Evolutionary conservation across 257 asterid species (phyloP).

Genomic region (Jasminum sambac): DNA sequence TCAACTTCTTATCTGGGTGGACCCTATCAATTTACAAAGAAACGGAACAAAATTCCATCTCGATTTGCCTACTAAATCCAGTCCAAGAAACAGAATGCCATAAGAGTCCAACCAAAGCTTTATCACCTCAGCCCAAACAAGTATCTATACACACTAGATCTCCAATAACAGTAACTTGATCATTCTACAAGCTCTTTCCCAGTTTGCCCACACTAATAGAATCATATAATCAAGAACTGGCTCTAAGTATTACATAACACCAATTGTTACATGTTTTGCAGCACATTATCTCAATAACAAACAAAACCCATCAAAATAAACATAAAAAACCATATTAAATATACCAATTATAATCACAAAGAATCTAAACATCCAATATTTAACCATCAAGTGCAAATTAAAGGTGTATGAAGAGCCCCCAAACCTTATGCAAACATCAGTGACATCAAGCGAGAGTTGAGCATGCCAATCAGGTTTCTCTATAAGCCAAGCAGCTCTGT

Average conservation of each 20-base stretch:
- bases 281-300: neutral
- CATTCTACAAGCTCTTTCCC: neutral
- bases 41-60: neutral
- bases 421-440: conserved; percentile 85
- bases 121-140: neutral
- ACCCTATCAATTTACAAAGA: neutral
- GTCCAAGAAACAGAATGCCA: too few relatives aligned
- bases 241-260: neutral
- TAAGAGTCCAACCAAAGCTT: neutral
- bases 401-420: neutral
- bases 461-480: conserved; percentile 92
- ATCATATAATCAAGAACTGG: neutral
- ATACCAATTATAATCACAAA: conserved; percentile 6
- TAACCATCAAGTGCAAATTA: neutral
- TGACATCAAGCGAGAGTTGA: conserved; percentile 77
- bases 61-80: too few relatives aligned
- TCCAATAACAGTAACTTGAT: neutral
- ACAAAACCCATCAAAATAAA: neutral
- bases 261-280: neutral
- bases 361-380: neutral
- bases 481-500: conserved; percentile 86
- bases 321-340: neutral
- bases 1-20: neutral
- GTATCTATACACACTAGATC: neutral
- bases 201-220: neutral